Evolutionary conservation across 2,329 filamentous ascomycete species (phyloP), one percentile per base, ranked within the genome.

Genomic region (Fusarium nanum): DNA sequence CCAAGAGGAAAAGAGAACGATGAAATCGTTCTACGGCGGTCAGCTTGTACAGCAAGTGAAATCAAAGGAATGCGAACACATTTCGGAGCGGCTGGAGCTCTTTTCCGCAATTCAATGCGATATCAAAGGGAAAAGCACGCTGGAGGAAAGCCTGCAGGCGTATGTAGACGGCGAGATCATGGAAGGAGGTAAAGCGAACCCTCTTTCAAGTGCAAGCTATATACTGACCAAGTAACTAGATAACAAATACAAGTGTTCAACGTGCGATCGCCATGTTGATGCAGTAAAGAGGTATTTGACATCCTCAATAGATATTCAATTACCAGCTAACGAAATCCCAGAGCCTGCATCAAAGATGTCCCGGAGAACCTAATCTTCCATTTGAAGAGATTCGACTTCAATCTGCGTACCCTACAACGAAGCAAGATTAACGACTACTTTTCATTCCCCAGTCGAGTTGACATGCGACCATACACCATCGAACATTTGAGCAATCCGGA

Each of bases 371-470:
- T 99, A 41, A 98, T 98, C 62, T 97, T 98, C 77, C 96, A 98
- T 77, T 83, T 99, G 56, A 99, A 96, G 80, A 86, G 93, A 44
- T 96, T 96, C 75, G 91, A 94, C 64, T 96, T 93, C 78, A 93
- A 95, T 71, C 80, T 94, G 54, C 86, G 88, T 55, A 92, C 91
- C 3, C 87, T 97, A 78, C 88, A 91, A 81, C 87, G 94, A 73
- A 93, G 88, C 81, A 99, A 99, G 82, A 96, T 98, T 80, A 98
- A 99, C 77, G 96, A 98, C 77, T 88, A 93, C 71, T 99, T 99
- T 77, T 88, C 92, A 7, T 99, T 99, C 71, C 95, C 97, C 0
- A 83, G 86, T 14, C 87, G 85, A 50, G 92, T 99, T 63, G 91
- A 99, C 76, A 93, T 99, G 89, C 89, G 89, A 9, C 93, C 91